phyloP scores from a whole-genome alignment of 257 asterid species.

The Eustoma russellianum region DNA sequence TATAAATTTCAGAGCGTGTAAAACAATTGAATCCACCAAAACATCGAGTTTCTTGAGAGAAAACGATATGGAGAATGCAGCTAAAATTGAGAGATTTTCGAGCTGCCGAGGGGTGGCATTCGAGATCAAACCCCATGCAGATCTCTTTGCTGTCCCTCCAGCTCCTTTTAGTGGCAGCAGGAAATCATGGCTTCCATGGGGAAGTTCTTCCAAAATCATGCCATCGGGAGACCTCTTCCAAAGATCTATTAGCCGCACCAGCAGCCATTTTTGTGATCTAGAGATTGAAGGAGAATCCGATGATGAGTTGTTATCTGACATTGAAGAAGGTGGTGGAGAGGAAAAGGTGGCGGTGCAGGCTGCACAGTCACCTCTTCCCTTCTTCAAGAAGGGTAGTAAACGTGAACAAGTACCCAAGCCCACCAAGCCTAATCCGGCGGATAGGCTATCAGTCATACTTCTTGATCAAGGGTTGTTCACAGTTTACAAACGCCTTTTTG shows the following conservation, averaged over 20 bases:
- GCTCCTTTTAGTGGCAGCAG: slow-evolving; percentile 15
- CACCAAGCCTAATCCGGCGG: slow-evolving; percentile 10
- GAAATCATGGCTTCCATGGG: slow-evolving; percentile 36
- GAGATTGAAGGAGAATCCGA: slow-evolving; percentile 16
- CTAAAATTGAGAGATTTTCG: slow-evolving; percentile 31
- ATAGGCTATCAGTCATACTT: slow-evolving; percentile 47
- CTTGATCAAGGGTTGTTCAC: slow-evolving; percentile 81
- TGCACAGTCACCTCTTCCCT: slow-evolving; percentile 11
- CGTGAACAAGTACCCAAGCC: slow-evolving; percentile 11
- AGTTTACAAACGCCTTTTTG: slow-evolving; percentile 54
- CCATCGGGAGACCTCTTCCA: slow-evolving; percentile 29
- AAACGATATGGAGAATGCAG: slow-evolving; percentile 22
- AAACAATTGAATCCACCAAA: too few species aligned
- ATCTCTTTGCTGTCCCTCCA: slow-evolving; percentile 32
- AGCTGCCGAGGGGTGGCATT: slow-evolving; percentile 78
- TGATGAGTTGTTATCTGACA: slow-evolving; percentile 19
- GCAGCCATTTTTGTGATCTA: slow-evolving; percentile 71
- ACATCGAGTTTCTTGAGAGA: not conserved
- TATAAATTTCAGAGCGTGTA: too few species aligned
- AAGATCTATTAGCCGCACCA: slow-evolving; percentile 45
- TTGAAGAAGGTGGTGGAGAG: slow-evolving; percentile 38
- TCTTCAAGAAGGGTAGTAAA: slow-evolving; percentile 13
- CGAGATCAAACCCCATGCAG: slow-evolving; percentile 54
- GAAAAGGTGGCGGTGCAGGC: slow-evolving; percentile 5
- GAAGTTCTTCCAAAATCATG: slow-evolving; percentile 22